Evolutionary conservation across 306 rosid genomes (phyloP), one percentile per base, ranked within the genome.

Genomic region (Gillenia trifoliata): DNA sequence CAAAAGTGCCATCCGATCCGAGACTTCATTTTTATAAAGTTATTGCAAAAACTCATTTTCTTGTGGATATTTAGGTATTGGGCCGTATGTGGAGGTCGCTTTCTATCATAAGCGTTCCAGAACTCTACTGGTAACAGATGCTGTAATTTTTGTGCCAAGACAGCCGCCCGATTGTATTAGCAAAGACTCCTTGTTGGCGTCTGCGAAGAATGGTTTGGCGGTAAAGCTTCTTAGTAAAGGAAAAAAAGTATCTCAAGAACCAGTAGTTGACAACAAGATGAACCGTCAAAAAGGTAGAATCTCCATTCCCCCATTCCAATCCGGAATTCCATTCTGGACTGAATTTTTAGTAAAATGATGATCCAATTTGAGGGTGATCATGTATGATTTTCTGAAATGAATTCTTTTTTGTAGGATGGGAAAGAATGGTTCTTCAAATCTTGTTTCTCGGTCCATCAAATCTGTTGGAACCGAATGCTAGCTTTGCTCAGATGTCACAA

Each of bases 351-450:
- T 43, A 52, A 12, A 50, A 66, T 26, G 57, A 30, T 60, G 34
- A 38, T 59, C 75, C 66, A 45, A 36, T 52, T 47, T 3, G 10
- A 71, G 40, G 11, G 41, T 25, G 36, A 36, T 25, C 36, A 49
- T 60, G 68, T 7, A 9, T 29, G 6, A 34, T 15, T 70, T 20
- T 12, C 50, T 41, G 26, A 55, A 64, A 40, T 25, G n/a, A 30
- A 38, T 5, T n/a, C 69, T 56, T 43, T 79, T 77, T 6, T 50
- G 83, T 83, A 92, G 97, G 97, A 64, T 92, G 99, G 99, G 98
- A 94, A 86, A 89, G 99, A 86, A 94, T 92, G 96, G 99, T 92
- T 77, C 91, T 94, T 26, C 99, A 94, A 79, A 92, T 94, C 81
- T 84, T 94, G 88, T 92, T 94, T 80, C 99, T 94, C 62, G 98